Evolutionary conservation across 2,329 filamentous ascomycete species (phyloP).

Genomic region (Fusarium verticillioides): DNA sequence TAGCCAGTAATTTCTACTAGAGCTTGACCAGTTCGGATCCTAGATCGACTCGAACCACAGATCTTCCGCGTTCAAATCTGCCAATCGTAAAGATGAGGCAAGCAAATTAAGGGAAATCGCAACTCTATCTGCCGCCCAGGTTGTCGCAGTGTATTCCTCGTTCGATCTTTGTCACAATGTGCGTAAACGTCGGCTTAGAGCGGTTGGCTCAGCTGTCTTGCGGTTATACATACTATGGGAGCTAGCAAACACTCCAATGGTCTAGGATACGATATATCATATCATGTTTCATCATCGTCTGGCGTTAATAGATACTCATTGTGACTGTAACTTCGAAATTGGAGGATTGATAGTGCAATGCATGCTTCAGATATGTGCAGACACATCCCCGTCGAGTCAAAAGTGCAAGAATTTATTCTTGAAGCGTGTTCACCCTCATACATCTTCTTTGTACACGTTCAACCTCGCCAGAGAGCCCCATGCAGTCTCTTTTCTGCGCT

Average conservation of each 20-base stretch:
- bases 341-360: background rate
- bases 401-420: background rate
- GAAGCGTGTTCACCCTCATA: background rate
- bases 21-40: background rate
- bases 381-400: background rate
- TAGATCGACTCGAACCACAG: background rate
- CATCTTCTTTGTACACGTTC: slow-evolving; percentile 8
- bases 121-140: background rate
- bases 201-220: background rate
- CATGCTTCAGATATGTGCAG: background rate
- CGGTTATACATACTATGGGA: background rate
- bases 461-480: background rate
- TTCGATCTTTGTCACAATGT: background rate
- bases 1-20: background rate
- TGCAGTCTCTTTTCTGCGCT: background rate
- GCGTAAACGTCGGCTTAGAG: background rate
- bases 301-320: background rate
- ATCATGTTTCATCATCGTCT: background rate
- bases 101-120: background rate
- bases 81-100: background rate
- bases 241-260: background rate
- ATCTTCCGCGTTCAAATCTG: background rate
- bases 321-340: background rate
- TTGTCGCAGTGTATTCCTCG: background rate
- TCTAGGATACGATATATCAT: background rate